Conservation (phyloP, 1,139 yeast species). For the Zygosaccharomyces sapae region DNA sequence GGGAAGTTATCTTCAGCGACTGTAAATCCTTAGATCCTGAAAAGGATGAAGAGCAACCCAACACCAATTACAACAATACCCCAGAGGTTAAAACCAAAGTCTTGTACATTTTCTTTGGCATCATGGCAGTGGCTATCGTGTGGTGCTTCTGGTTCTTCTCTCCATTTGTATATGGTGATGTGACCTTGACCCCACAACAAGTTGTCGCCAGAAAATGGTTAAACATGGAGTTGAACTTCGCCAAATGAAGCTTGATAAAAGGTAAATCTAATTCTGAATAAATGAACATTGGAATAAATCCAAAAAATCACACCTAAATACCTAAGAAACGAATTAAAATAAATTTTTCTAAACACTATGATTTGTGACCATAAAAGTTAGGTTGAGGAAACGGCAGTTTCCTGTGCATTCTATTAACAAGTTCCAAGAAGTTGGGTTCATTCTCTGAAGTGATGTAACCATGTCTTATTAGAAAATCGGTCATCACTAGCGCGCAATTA, state of each 20-base stretch:
- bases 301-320: neutral
- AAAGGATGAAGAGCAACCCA: slow-evolving; percentile 33
- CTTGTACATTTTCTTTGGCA: slow-evolving; percentile 39
- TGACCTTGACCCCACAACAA: slow-evolving; percentile 56
- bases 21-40: slow-evolving; percentile 39
- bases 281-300: neutral
- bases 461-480: slow-evolving; percentile 82
- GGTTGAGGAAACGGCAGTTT: slow-evolving; percentile 52
- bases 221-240: slow-evolving; percentile 75
- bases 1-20: slow-evolving; percentile 74
- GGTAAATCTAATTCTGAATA: neutral
- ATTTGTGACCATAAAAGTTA: slow-evolving; percentile 38
- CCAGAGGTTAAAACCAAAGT: slow-evolving; percentile 30
- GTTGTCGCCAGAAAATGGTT: slow-evolving; percentile 76
- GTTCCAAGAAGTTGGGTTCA: slow-evolving; percentile 60
- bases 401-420: slow-evolving; percentile 61
- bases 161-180: slow-evolving; percentile 83
- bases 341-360: neutral
- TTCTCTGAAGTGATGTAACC: slow-evolving; percentile 59
- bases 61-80: slow-evolving; percentile 21
- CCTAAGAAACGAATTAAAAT: neutral
- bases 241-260: slow-evolving; percentile 47
- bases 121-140: slow-evolving; percentile 47
- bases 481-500: slow-evolving; percentile 73
- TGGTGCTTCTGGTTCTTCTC: slow-evolving; percentile 70